phyloP scores from a whole-genome alignment of 2,329 filamentous ascomycete genomes.

The Nemania bipapillata region DNA sequence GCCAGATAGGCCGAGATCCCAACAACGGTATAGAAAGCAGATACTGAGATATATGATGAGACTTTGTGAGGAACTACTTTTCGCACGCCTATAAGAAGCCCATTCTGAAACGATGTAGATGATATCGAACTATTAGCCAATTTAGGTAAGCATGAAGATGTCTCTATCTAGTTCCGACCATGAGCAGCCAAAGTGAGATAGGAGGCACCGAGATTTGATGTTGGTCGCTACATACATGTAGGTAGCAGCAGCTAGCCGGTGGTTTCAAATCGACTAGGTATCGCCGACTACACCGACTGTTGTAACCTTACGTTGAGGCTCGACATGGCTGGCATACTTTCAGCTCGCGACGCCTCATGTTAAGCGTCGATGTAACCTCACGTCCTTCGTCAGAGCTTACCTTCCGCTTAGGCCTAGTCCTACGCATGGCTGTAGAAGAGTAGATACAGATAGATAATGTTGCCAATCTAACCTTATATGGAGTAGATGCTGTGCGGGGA shows the following conservation, averaged over 20 bases:
- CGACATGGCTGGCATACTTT: conserved; percentile 12
- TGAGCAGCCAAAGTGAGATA: background rate
- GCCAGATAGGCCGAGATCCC: too few species aligned
- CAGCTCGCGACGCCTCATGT: conserved; percentile 27
- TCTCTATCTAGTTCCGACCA: background rate
- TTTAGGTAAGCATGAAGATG: background rate
- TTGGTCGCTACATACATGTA: background rate
- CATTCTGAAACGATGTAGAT: background rate
- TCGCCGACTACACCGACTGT: background rate
- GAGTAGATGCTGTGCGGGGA: conserved; percentile 10
- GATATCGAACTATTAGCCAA: background rate
- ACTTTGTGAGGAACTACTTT: too few species aligned
- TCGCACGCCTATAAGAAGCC: background rate
- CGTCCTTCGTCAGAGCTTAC: conserved; percentile 4
- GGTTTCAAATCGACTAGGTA: conserved; percentile 1
- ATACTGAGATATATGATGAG: too few species aligned
- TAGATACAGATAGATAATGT: background rate
- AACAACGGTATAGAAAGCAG: too few species aligned
- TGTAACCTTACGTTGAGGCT: conserved; percentile 39
- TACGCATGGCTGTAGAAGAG: background rate
- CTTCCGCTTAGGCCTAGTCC: background rate
- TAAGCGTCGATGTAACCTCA: conserved; percentile 35
- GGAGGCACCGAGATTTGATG: background rate
- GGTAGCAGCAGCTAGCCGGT: background rate
- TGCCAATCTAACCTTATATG: background rate